Conservation (phyloP, 2,329 filamentous ascomycete genomes). For the Cladosporium sp. region DNA sequence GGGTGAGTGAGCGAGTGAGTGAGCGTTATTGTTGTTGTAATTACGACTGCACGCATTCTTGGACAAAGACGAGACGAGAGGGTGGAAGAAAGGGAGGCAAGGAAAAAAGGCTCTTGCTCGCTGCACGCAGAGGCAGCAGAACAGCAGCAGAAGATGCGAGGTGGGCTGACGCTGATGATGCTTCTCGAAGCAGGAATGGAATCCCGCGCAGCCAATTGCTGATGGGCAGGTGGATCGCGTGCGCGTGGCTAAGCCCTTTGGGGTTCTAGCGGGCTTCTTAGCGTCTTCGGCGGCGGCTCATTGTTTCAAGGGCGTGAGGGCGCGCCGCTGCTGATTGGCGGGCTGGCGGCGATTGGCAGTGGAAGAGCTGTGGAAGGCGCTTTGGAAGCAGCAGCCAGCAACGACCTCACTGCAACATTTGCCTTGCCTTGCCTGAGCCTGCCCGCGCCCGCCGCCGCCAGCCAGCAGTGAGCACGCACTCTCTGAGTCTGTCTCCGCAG, state of each 20-base stretch:
- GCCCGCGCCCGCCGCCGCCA: neutral
- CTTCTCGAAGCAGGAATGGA: slow-evolving; percentile 16
- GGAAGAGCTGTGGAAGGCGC: slow-evolving; percentile 15
- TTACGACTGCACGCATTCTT: too few species aligned
- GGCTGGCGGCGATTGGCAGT: slow-evolving; percentile 5
- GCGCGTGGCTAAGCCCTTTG: neutral
- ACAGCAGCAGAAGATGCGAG: neutral
- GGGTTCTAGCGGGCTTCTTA: slow-evolving; percentile 4
- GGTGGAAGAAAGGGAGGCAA: slow-evolving; percentile 6
- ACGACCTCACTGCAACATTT: neutral
- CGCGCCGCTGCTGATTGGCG: slow-evolving; percentile 3
- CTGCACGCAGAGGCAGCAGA: neutral
- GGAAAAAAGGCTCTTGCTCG: neutral
- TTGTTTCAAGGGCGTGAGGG: neutral
- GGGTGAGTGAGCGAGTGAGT: neutral
- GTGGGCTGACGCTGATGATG: slow-evolving; percentile 4
- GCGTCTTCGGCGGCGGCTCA: slow-evolving; percentile 5
- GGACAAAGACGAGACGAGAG: neutral
- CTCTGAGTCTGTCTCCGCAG: slow-evolving; percentile 2
- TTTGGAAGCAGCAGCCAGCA: neutral
- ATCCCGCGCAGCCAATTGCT: neutral
- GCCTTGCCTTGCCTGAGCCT: neutral
- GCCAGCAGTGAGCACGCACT: too few species aligned
- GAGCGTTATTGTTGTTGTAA: too few species aligned
- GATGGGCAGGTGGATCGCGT: neutral